Percentiles rank a stretch among this genome's conserved stretches.
phyloP scores from a whole-genome alignment of 2,329 filamentous ascomycete genomes.

The Zymoseptoria ardabiliae region DNA sequence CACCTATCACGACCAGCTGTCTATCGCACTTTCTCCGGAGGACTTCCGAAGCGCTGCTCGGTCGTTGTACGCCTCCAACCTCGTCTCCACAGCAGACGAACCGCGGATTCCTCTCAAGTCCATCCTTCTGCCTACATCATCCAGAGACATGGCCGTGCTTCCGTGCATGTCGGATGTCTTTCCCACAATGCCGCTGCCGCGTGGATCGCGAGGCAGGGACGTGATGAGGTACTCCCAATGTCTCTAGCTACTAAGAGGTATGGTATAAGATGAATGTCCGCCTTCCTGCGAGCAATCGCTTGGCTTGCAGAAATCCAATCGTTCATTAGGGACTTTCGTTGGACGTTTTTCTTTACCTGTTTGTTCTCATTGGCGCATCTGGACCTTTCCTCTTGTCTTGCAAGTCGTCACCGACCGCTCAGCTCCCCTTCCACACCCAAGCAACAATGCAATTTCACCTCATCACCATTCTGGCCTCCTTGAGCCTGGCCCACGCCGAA shows the following conservation, averaged over 20 bases:
- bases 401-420: background rate
- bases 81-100: background rate
- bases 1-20: background rate
- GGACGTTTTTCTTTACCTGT: background rate
- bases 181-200: background rate
- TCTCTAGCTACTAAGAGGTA: background rate
- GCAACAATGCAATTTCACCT: constrained; percentile 10
- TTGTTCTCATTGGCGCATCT: background rate
- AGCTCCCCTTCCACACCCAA: background rate
- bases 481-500: constrained; percentile 11
- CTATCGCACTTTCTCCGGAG: background rate
- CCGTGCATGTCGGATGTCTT: background rate
- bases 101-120: background rate
- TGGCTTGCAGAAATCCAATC: background rate
- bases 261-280: background rate
- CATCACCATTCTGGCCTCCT: constrained; percentile 6
- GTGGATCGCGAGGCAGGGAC: background rate
- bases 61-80: background rate
- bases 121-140: background rate
- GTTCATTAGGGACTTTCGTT: background rate
- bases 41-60: background rate
- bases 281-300: background rate
- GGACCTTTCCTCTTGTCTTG: background rate
- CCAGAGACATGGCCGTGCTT: background rate
- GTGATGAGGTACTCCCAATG: background rate